Conservation (phyloP, 495 filamentous ascomycete species). For the Letharia lupina region DNA sequence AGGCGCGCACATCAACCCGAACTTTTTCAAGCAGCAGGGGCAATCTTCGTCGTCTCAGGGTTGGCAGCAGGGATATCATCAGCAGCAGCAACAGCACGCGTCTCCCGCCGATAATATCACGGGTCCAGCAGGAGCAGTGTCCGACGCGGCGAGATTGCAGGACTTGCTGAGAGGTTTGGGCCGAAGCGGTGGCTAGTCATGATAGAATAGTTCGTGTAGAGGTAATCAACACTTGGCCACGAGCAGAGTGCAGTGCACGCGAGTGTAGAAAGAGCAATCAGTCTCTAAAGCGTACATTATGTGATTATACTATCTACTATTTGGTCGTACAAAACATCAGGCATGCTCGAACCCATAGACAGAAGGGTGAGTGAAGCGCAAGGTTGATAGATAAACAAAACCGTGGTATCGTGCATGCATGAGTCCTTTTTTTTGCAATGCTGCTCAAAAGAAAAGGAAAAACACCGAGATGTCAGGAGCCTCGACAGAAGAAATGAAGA, state of each 20-base stretch:
- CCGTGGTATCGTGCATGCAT: conserved; percentile 3
- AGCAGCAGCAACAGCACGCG: conserved; percentile 10
- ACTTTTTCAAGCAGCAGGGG: conserved; percentile 49
- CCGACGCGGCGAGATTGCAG: neutral
- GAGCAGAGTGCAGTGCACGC: neutral
- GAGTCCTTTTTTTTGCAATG: neutral
- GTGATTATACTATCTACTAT: neutral
- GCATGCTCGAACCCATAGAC: neutral
- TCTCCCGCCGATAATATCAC: neutral
- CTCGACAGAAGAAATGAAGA: neutral
- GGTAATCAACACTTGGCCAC: neutral
- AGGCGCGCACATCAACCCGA: conserved; percentile 58
- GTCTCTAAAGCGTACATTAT: neutral
- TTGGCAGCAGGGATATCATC: conserved; percentile 30
- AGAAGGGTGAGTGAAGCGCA: neutral
- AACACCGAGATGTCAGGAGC: neutral
- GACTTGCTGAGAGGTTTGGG: neutral
- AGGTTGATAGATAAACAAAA: neutral
- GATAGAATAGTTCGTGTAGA: too few species aligned
- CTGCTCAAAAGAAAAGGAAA: neutral
- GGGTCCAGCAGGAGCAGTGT: neutral
- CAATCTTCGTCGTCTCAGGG: conserved; percentile 32
- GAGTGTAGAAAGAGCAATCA: neutral
- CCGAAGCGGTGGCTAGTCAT: neutral
- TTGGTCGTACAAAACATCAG: neutral